A percentile compares a stretch with the other conserved stretches of the same genome.
Conservation (phyloP, 257 asterid genomes). For the Solanum tarijense region DNA sequence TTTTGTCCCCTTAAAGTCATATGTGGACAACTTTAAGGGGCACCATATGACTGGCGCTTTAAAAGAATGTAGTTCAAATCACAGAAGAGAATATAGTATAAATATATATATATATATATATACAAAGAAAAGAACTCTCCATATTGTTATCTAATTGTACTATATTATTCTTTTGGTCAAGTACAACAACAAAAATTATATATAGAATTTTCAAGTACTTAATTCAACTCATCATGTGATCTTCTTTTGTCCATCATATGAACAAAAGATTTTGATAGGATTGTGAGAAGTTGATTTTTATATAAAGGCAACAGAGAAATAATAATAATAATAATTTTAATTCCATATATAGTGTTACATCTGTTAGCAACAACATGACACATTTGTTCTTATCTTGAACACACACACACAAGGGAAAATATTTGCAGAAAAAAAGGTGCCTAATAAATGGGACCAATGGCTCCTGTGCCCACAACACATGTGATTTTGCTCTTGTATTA, state of each 20-base stretch:
- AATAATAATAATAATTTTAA: neutral
- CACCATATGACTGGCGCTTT: too few relatives aligned
- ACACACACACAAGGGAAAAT: neutral
- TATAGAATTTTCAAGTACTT: neutral
- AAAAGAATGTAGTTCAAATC: neutral
- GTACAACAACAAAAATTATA: neutral
- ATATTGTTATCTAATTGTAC: neutral
- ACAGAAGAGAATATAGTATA: neutral
- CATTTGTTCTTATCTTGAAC: neutral
- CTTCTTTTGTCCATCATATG: neutral
- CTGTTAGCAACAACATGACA: neutral
- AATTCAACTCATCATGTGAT: neutral
- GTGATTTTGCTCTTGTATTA: neutral
- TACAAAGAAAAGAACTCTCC: neutral
- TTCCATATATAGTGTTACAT: neutral
- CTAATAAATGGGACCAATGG: neutral
- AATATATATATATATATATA: neutral
- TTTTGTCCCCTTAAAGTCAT: too few relatives aligned
- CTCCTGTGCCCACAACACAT: neutral
- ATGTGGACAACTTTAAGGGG: too few relatives aligned
- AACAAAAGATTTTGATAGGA: neutral
- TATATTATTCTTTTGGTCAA: neutral
- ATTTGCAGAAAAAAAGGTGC: neutral
- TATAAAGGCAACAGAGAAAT: neutral
- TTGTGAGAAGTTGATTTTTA: neutral